A percentile compares a stretch with the other conserved stretches of the same genome.
These are phyloP conservation scores for Phytophthora sansomeana DNA, from an alignment of 352 stramenopile species.

Conservation along the genomic window DNA sequence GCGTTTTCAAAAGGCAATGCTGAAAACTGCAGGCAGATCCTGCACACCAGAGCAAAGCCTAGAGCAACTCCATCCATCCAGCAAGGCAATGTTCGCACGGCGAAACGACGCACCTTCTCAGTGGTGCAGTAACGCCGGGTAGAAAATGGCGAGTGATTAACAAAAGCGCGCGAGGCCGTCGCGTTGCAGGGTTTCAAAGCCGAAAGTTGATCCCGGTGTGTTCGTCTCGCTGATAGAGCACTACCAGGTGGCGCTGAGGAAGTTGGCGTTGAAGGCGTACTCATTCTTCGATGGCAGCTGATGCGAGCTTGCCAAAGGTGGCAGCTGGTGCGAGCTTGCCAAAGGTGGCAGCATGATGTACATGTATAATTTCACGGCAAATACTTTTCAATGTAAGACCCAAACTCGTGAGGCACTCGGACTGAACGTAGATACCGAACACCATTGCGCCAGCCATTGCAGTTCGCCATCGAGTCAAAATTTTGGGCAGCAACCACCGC, in stretches of 20 bases:
- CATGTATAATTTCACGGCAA: no score
- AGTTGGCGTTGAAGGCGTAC: background rate
- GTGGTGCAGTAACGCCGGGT: slow-evolving; percentile 1
- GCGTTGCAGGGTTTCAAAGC: slow-evolving; percentile 16
- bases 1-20: no score
- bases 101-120: slow-evolving; percentile 20
- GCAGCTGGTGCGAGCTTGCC: slow-evolving; percentile 4
- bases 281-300: slow-evolving; percentile 8
- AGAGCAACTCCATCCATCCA: background rate
- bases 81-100: slow-evolving; percentile 1
- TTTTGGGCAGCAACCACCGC: no score
- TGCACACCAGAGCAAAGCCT: background rate
- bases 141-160: slow-evolving; percentile 1
- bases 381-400: no score
- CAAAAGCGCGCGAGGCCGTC: slow-evolving; percentile 1
- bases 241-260: slow-evolving; percentile 14
- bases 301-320: background rate
- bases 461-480: no score
- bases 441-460: no score
- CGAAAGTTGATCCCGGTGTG: slow-evolving; percentile 17
- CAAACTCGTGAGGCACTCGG: no score
- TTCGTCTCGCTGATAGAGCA: slow-evolving; percentile 21
- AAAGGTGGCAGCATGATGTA: slow-evolving; percentile 10
- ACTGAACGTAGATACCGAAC: no score
- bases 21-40: no score